Base-by-base conservation (phyloP, 208 protist species). In the Crithidia acanthocephali region DNA sequence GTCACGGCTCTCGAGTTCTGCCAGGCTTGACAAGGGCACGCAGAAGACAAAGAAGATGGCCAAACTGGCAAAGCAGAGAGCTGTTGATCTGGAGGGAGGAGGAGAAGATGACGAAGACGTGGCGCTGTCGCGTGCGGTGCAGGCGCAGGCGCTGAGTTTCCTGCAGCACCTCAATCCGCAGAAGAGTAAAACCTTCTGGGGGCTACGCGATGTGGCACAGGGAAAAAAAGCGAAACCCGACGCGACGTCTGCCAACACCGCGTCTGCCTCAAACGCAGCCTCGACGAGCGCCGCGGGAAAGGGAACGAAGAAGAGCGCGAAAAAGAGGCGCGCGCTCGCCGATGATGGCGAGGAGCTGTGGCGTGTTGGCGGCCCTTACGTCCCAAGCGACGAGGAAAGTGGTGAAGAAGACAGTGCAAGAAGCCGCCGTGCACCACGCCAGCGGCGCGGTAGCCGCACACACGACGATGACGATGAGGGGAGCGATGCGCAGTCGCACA, bases 151-250 rank as follows among this genome's bases (percentile, higher is more conserved):
- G 25, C 66, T 87, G 23, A 62, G 37, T 13, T 93, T 95, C 73
- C 65, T 95, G 33, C 37, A 83, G 30, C 60, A 64, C 20, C 80
- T 95, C 16, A 66, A 47, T 32, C 68, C 82, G 1, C 51, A 35
- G 15, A 64, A 75, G 32, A 79, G 80, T n/a, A 55, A 83, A 40
- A 30, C 66, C 25, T 91, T 95, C 71, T 95, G 89, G 89, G 69
- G 69, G 2, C 56, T 88, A 37, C 84, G 89, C 30, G 70, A 82
- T 28, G 84, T 89, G 27, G 89, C 89, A 13, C 80, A 84, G 27
- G 89, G 89, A 18, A 87, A 68, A 28, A 50, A 23, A 37, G 28
- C 66, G 23, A 52, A 52, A 23, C n/a, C 71, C 28, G 13, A 40
- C 9, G 18, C 44, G 4, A 22, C 18, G 13, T 40, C 72, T 2